Evolutionary conservation across 2,329 filamentous ascomycete species (phyloP).

Genomic region (Colletotrichum cuscutae): DNA sequence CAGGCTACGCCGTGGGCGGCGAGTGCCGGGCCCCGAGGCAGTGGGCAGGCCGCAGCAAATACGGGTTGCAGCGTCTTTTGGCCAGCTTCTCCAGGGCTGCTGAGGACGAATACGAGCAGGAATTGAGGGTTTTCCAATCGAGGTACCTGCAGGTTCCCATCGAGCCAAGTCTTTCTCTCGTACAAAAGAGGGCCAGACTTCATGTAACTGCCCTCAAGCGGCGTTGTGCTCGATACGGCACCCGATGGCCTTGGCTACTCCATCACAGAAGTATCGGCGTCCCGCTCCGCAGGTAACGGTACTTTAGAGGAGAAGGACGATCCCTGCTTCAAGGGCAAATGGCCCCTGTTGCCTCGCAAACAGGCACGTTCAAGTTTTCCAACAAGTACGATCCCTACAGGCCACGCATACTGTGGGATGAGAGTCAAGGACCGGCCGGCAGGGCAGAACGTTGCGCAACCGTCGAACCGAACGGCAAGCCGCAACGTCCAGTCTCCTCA

Average conservation of each 20-base stretch:
- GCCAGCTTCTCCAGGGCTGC: slow-evolving; percentile 2
- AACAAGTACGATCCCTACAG: slow-evolving; percentile 27
- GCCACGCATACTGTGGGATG: slow-evolving; percentile 26
- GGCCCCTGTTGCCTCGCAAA: slow-evolving; percentile 23
- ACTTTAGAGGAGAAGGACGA: slow-evolving; percentile 1
- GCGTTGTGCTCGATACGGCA: slow-evolving; percentile 15
- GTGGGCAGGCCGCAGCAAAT: slow-evolving; percentile 11
- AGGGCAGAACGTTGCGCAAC: slow-evolving; percentile 4
- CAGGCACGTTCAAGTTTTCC: slow-evolving; percentile 12
- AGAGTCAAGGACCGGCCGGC: neutral
- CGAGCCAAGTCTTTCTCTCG: slow-evolving; percentile 17
- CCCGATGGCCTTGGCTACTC: neutral
- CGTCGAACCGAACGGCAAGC: neutral
- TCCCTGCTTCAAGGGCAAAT: slow-evolving; percentile 14
- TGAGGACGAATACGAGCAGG: slow-evolving; percentile 28
- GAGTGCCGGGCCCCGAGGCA: slow-evolving; percentile 19
- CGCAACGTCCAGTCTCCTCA: neutral
- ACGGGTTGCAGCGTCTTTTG: slow-evolving; percentile 19
- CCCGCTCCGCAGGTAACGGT: slow-evolving; percentile 22
- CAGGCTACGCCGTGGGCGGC: neutral
- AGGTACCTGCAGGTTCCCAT: slow-evolving; percentile 28
- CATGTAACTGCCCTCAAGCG: neutral
- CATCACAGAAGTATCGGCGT: slow-evolving; percentile 15
- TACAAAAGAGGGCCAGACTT: neutral
- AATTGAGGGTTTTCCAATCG: slow-evolving; percentile 14